These are phyloP conservation scores for Microbotryum silenes-acaulis DNA, from an alignment of 1,284 basidiomycete species.

Conservation along the genomic window DNA sequence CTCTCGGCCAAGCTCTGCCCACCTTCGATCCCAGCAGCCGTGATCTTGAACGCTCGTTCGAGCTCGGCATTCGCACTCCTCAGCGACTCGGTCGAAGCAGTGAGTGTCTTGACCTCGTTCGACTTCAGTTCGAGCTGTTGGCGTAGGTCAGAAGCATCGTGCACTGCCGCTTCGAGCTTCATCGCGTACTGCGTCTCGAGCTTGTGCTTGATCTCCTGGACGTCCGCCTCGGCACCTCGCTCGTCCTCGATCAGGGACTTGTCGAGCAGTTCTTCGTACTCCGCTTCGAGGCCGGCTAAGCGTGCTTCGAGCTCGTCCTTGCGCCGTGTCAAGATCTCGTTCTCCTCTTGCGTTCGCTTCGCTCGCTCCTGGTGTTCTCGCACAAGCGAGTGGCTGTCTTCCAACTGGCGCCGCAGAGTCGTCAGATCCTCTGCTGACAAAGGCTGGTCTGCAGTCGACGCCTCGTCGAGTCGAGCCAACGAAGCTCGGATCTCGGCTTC, in stretches of 20 bases:
- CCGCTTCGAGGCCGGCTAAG: constrained; percentile 71
- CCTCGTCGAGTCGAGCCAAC: constrained; percentile 64
- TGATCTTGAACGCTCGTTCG: constrained; percentile 95
- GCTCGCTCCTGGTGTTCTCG: constrained; percentile 85
- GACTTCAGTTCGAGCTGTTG: constrained; percentile 81
- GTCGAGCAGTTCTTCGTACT: constrained; percentile 95
- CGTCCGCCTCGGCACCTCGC: constrained; percentile 38
- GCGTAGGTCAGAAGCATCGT: constrained; percentile 81
- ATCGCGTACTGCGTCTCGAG: constrained; percentile 88
- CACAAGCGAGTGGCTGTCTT: constrained; percentile 76
- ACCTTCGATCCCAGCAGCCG: constrained; percentile 90
- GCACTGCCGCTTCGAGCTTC: constrained; percentile 78
- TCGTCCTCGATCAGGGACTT: constrained; percentile 40
- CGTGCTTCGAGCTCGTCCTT: constrained; percentile 81
- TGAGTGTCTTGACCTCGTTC: constrained; percentile 76
- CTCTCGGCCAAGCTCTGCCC: constrained; percentile 93
- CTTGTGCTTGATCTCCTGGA: constrained; percentile 86
- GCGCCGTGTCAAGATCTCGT: constrained; percentile 71
- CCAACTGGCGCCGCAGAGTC: constrained; percentile 72
- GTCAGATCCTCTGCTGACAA: constrained; percentile 66
- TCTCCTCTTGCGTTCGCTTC: constrained; percentile 83
- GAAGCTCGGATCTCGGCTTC: constrained; percentile 82
- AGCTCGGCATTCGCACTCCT: constrained; percentile 97
- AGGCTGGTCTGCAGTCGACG: constrained; percentile 53
- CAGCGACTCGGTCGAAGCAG: constrained; percentile 80